Percentiles rank a stretch among this genome's conserved stretches.
Conservation (phyloP, 108 stramenopile genomes). For the Cyclotella choctawhatcheeana region DNA sequence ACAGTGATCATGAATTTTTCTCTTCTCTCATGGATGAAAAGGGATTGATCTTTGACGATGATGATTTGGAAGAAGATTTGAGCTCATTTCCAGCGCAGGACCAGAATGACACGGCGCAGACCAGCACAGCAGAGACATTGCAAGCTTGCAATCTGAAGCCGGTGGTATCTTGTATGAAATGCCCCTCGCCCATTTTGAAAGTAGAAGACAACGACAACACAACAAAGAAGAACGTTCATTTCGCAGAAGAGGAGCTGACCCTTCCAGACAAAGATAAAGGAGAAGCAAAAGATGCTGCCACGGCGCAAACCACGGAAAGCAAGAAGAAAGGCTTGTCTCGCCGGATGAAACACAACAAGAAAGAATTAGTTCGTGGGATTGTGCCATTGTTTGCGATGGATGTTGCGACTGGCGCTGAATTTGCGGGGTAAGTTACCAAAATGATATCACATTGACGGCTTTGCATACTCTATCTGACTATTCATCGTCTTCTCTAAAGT, state of each 20-base stretch:
- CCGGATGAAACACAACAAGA: slow-evolving; percentile 11
- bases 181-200: not conserved
- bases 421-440: slow-evolving; percentile 12
- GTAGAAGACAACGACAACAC: not conserved
- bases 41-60: slow-evolving; percentile 15
- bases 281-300: not conserved
- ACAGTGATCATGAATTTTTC: slow-evolving; percentile 22
- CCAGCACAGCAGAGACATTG: not conserved
- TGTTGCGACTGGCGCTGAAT: not conserved
- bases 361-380: not conserved
- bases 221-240: not conserved
- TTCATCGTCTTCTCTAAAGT: not conserved
- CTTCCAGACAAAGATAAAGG: too few relatives aligned
- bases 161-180: not conserved
- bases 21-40: slow-evolving; percentile 13
- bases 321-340: slow-evolving; percentile 2
- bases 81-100: not conserved
- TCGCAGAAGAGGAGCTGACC: not conserved
- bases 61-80: not conserved
- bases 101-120: not conserved
- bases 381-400: slow-evolving; percentile 19
- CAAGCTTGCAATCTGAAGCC: slow-evolving; percentile 1
- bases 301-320: not conserved
- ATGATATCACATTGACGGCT: too few relatives aligned
- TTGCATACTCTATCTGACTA: not conserved